Conservation (phyloP, 352 stramenopile species). For the Globisporangium nunn region DNA sequence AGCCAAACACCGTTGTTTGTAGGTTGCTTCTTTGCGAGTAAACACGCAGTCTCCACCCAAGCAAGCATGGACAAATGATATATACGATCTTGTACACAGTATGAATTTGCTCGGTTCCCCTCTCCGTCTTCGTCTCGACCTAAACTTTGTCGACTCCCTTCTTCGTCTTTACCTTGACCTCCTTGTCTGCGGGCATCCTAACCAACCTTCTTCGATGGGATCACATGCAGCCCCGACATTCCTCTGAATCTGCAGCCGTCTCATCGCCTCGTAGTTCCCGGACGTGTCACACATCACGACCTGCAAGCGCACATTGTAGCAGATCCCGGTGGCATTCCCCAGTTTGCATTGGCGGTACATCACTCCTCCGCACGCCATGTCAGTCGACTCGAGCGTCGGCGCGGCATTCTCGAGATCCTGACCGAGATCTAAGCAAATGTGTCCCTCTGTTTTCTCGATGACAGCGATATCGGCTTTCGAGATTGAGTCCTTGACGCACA, state of each 20-base stretch:
- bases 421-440: background rate
- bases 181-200: background rate
- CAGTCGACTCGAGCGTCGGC: background rate
- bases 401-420: background rate
- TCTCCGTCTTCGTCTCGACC: too few species aligned
- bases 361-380: constrained; percentile 3
- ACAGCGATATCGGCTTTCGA: background rate
- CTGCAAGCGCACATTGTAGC: constrained; percentile 8
- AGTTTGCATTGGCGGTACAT: background rate
- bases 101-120: too few species aligned
- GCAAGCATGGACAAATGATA: too few species aligned
- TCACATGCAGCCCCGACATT: background rate
- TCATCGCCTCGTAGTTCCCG: background rate
- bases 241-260: constrained; percentile 1
- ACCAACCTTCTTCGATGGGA: background rate
- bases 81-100: too few species aligned
- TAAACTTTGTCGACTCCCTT: too few species aligned
- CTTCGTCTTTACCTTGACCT: too few species aligned
- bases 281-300: background rate
- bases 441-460: background rate
- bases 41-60: too few species aligned
- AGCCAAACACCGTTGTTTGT: too few species aligned
- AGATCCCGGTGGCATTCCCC: background rate
- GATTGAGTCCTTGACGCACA: background rate
- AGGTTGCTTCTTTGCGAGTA: too few species aligned